Evolutionary conservation across 176 grass and related monocot genomes (phyloP), one percentile per base, ranked within the genome.

Genomic region (Otatea glauca): DNA sequence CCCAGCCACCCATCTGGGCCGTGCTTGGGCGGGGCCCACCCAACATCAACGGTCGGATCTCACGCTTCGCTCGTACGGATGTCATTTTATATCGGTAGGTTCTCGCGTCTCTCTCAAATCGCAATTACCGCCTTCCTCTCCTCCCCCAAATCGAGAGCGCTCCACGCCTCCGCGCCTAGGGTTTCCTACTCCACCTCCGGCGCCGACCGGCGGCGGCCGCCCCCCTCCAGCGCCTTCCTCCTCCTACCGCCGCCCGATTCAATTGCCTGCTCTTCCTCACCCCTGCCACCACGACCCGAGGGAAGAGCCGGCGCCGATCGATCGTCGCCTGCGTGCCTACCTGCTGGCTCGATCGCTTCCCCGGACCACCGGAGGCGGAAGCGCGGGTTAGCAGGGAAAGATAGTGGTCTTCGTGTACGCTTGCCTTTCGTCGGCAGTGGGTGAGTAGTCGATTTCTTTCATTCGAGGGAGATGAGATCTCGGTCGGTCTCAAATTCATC

Each of bases 31-130:
- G 24, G 61, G 37, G 16, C 38, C 64, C 50, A 0, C 17, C 17
- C 8, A 0, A 39, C 39, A 8, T 74, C 85, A 87, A 87, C 85
- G 85, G 85, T 74, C 77, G 59, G 83, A 85, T 85, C 73, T 43
- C 16, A 77, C 23, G 72, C 27, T 16, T 64, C 27, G 61, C 61
- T 34, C 32, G 61, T 15, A 64, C 25, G 13, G 25, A 74, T 53
- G 29, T 1, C 14, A 29, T 35, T 37, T 17, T 17, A 18, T 66
- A 34, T 66, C 32, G 32, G 64, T 66, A 17, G 29, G 32, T 66
- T 8, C 15, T 37, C 15, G 64, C 2, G 11, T 56, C 47, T 65
- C 60, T 65, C 70, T 65, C 81, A 75, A 75, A 39, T 72, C 71
- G 11, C 60, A 66, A 66, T 63, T 1, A 67, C 82, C 43, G 51